Percentiles rank a stretch among this genome's conserved stretches.
phyloP scores from a whole-genome alignment of 331 rosid genomes.

The Cydonia oblonga region DNA sequence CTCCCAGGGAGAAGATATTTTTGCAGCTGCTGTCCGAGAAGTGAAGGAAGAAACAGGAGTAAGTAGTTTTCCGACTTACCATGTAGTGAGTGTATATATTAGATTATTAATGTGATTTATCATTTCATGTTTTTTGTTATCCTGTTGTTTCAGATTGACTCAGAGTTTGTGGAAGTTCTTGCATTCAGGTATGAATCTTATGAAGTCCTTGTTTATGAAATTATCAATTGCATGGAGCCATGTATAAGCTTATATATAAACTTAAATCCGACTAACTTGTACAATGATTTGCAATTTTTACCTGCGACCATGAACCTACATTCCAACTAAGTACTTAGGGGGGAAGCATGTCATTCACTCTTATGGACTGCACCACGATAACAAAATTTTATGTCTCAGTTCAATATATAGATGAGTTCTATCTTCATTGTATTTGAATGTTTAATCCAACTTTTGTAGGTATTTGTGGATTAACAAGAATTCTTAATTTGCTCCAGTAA shows the following conservation, averaged over 20 bases:
- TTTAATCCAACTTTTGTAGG: background rate
- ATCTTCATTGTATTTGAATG: background rate
- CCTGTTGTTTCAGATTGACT: constrained; percentile 53
- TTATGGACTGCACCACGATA: background rate
- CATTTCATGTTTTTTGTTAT: background rate
- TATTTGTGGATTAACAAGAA: background rate
- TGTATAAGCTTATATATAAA: background rate
- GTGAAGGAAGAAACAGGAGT: constrained; percentile 91
- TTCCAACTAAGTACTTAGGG: background rate
- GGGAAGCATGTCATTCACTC: background rate
- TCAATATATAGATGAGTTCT: no score
- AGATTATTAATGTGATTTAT: background rate
- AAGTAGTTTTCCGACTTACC: constrained; percentile 14
- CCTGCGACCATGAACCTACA: background rate
- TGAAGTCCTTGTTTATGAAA: background rate
- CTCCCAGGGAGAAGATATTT: constrained; percentile 67
- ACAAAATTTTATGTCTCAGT: background rate
- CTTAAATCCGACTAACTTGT: background rate
- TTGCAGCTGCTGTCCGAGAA: constrained; percentile 69
- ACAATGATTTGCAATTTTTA: background rate
- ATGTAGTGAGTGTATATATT: background rate
- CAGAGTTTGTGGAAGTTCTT: constrained; percentile 64
- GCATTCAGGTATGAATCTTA: constrained; percentile 47
- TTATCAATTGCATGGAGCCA: background rate
- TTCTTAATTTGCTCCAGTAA: background rate